A percentile compares a stretch with the other conserved stretches of the same genome.
phyloP scores from a whole-genome alignment of 2,329 filamentous ascomycete species.

The Fusarium avenaceum region DNA sequence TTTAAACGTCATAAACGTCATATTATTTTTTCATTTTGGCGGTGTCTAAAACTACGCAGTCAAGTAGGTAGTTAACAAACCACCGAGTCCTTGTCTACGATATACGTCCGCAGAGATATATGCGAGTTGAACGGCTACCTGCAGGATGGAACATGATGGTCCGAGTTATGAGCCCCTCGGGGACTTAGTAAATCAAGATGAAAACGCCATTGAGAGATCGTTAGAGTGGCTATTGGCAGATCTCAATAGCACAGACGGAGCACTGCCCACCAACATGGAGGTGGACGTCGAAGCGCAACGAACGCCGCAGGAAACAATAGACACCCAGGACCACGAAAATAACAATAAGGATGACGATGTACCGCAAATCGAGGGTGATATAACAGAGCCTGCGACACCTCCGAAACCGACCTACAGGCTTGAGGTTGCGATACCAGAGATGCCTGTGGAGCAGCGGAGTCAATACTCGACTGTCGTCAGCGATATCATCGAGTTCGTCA shows the following conservation, averaged over 20 bases:
- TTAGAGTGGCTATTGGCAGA: conserved; percentile 19
- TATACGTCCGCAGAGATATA: not conserved
- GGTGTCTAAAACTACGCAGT: not conserved
- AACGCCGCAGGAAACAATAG: not conserved
- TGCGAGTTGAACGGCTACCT: conserved; percentile 13
- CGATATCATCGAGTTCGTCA: conserved; percentile 56
- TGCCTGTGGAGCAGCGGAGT: conserved; percentile 45
- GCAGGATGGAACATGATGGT: conserved; percentile 36
- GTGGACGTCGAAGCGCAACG: not conserved
- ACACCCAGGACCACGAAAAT: not conserved
- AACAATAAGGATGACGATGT: not conserved
- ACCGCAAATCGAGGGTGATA: not conserved
- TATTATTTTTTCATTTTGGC: not conserved
- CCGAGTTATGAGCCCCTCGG: conserved; percentile 19
- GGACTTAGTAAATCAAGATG: conserved; percentile 1
- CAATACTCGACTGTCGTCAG: conserved; percentile 54
- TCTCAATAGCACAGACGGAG: conserved; percentile 6
- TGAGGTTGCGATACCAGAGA: conserved; percentile 52
- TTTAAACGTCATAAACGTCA: too few relatives aligned
- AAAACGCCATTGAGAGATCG: conserved; percentile 25
- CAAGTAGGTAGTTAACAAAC: conserved; percentile 1
- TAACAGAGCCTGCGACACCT: not conserved
- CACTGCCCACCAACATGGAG: conserved; percentile 1
- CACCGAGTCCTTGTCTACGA: conserved; percentile 17
- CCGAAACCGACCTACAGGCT: conserved; percentile 31